phyloP scores from a whole-genome alignment of 2,329 filamentous ascomycete species.

The Penicillium sp. region DNA sequence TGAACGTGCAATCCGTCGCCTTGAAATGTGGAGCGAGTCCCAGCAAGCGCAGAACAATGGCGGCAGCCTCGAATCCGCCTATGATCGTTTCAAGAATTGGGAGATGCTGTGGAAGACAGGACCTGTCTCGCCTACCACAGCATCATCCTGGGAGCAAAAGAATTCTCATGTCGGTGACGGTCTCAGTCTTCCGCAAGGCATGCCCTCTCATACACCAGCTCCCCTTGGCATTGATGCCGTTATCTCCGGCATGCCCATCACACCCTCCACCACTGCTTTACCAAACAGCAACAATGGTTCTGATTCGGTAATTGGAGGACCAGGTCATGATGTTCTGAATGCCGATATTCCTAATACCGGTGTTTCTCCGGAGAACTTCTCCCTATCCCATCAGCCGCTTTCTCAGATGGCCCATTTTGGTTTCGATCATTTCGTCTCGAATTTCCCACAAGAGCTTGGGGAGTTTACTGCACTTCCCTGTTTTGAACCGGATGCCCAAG shows the following conservation, averaged over 20 bases:
- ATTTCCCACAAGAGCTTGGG: conserved; percentile 41
- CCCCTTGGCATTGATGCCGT: conserved; percentile 12
- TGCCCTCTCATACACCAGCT: conserved; percentile 9
- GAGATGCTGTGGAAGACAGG: conserved; percentile 51
- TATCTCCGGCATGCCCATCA: conserved; percentile 24
- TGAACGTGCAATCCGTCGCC: conserved; percentile 48
- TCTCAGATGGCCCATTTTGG: conserved; percentile 36
- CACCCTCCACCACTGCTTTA: conserved; percentile 14
- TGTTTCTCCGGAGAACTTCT: conserved; percentile 29
- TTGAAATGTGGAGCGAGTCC: conserved; percentile 46
- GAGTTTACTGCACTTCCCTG: conserved; percentile 43
- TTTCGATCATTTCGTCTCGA: conserved; percentile 42
- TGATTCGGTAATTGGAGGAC: conserved; percentile 5
- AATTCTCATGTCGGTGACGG: conserved; percentile 14
- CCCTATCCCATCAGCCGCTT: conserved; percentile 29
- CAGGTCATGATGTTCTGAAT: conserved; percentile 20
- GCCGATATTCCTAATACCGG: conserved; percentile 21
- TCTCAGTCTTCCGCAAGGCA: conserved; percentile 8
- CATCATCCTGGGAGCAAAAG: conserved; percentile 26
- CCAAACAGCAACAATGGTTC: conserved; percentile 1
- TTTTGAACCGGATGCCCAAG: conserved; percentile 36
- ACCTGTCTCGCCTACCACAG: conserved; percentile 34
- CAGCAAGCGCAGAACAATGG: conserved; percentile 31
- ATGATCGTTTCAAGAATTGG: conserved; percentile 54
- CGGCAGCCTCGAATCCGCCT: conserved; percentile 48